Evolutionary conservation across 768 basidiomycete species (phyloP).

Genomic region (Suillus sp.): DNA sequence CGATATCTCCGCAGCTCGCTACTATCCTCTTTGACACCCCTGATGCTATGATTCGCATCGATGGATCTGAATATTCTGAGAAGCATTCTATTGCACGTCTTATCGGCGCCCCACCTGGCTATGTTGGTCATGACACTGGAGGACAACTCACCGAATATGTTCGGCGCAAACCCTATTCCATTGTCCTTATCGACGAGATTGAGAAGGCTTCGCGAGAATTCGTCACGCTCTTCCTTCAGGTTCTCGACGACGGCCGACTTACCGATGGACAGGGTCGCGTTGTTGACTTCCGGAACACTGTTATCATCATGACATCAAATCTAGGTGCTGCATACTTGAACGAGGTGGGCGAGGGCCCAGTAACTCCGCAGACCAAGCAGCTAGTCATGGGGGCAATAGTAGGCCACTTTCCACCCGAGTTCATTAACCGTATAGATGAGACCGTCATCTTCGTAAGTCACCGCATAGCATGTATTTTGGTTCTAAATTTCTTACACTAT

Average conservation of each 20-base stretch:
- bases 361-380: conserved; percentile 57
- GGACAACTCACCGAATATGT: conserved; percentile 94
- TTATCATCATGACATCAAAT: conserved; percentile 95
- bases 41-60: conserved; percentile 90
- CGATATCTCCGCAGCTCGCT: conserved; percentile 61
- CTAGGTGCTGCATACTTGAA: conserved; percentile 78
- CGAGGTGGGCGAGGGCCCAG: conserved; percentile 71
- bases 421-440: conserved; percentile 88
- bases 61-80: conserved; percentile 92
- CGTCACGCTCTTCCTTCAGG: conserved; percentile 74
- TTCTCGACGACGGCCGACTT: conserved; percentile 88
- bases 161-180: conserved; percentile 86
- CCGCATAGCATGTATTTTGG: conserved; percentile 10
- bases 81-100: conserved; percentile 74
- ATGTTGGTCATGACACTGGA: conserved; percentile 88
- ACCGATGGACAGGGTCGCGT: conserved; percentile 93
- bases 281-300: conserved; percentile 86
- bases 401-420: conserved; percentile 89
- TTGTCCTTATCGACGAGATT: conserved; percentile 84
- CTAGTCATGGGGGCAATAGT: conserved; percentile 82
- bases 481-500: conserved; percentile 29
- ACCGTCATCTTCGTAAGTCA: conserved; percentile 66
- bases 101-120: conserved; percentile 78
- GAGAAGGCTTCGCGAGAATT: conserved; percentile 87
- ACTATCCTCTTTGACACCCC: conserved; percentile 87